Base-by-base conservation (phyloP, 2,329 filamentous ascomycete species). In the Exophiala mesophila region DNA sequence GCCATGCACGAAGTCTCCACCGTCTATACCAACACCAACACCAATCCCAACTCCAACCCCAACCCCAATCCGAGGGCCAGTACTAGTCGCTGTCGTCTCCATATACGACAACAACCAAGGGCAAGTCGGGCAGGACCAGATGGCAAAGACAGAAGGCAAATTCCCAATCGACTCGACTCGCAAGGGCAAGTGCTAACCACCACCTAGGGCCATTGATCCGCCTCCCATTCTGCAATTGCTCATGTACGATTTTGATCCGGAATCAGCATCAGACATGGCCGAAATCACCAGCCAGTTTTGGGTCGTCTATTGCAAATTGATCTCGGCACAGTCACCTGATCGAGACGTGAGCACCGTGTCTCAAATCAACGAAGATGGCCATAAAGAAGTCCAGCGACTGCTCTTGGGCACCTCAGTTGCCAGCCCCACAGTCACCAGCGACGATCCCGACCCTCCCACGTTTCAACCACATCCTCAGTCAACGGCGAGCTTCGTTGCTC, bases 221-320 rank as follows among this genome's bases (percentile, higher is more conserved):
- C 66, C 68, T 15, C 68, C 68, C 13, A 68, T 72, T 30, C 52
- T 72, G 15, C 69, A 71, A 45, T 58, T 72, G 39, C 60, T 70
- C 23, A 56, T 72, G 12, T 58, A 57, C 20, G 65, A 71, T 43
- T 72, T 69, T 41, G 61, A 71, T 44, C 55, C 65, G 2, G 47
- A 52, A 2, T 65, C 60, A 2, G 41, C 60, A 21, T 55, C 59
- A 7, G 68, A 72, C 48, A 46, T 58, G 12, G 57, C 59, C 4
- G 60, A 63, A 16, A 36, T 55, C 17, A 60, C 66, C 41, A 60
- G 59, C 3, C 59, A 62, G 15, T 67, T 65, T 39, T 59, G 55
- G 45, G 60, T 68, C 20, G 67, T 72, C 9, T 63, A 66, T 36
- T 71, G 68, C 52, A 58, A 67, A 4, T 56, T 72, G 12, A 64